These are phyloP conservation scores for Dendryphion nanum DNA, from an alignment of 2,329 filamentous ascomycete species.

Conservation along the genomic window DNA sequence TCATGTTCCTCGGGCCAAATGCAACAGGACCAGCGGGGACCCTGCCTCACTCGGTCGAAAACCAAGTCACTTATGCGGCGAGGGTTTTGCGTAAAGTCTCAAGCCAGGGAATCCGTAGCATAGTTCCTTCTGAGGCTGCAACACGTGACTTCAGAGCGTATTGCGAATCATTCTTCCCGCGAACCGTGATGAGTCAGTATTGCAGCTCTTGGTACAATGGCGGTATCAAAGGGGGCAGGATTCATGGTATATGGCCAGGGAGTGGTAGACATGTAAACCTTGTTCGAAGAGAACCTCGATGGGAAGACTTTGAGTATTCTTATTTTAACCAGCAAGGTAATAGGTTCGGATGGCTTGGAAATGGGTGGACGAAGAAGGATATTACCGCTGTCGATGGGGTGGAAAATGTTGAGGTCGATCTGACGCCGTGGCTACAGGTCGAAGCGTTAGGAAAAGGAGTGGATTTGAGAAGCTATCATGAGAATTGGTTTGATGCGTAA, in stretches of 20 bases:
- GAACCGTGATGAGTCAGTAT: slow-evolving; percentile 53
- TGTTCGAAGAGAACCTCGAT: slow-evolving; percentile 53
- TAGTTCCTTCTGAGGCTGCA: slow-evolving; percentile 55
- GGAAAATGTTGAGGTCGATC: slow-evolving; percentile 50
- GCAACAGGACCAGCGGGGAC: slow-evolving; percentile 60
- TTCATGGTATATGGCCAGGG: slow-evolving; percentile 67
- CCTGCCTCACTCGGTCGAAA: slow-evolving; percentile 63
- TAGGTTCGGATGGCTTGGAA: slow-evolving; percentile 62
- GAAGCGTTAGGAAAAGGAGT: slow-evolving; percentile 45
- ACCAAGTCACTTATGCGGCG: slow-evolving; percentile 61
- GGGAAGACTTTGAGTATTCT: slow-evolving; percentile 56
- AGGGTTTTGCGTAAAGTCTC: slow-evolving; percentile 64
- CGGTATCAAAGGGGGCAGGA: slow-evolving; percentile 52
- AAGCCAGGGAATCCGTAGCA: slow-evolving; percentile 61
- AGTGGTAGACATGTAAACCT: slow-evolving; percentile 60
- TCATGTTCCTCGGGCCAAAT: slow-evolving; percentile 56
- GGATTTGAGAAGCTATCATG: slow-evolving; percentile 61
- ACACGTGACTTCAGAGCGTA: slow-evolving; percentile 62
- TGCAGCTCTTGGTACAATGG: slow-evolving; percentile 71
- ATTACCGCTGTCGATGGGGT: slow-evolving; percentile 2
- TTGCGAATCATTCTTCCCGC: slow-evolving; percentile 48
- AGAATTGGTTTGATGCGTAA: slow-evolving; percentile 56
- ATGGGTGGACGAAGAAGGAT: slow-evolving; percentile 62
- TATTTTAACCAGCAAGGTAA: slow-evolving; percentile 44
- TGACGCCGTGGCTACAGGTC: slow-evolving; percentile 60